Evolutionary conservation across 176 grass and related monocot genomes (phyloP).

Genomic region (Pontederia paniculata): DNA sequence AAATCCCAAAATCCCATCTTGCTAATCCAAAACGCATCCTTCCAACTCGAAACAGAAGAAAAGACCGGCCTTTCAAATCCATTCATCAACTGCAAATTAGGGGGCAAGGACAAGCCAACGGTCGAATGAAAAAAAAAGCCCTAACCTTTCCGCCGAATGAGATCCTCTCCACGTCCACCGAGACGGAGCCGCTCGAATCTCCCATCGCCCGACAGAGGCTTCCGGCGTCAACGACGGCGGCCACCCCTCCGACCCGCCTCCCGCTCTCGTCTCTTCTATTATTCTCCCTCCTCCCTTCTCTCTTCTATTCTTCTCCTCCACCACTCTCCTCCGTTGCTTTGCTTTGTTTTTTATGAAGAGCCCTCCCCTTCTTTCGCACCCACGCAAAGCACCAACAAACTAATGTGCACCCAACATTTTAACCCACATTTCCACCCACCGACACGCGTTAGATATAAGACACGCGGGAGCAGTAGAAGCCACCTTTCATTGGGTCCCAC

Average conservation of each 20-base stretch:
- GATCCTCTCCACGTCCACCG: constrained; percentile 13
- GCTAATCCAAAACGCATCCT: too few relatives aligned
- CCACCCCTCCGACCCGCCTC: neutral
- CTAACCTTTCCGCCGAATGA: neutral
- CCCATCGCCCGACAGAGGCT: neutral
- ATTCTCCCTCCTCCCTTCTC: neutral
- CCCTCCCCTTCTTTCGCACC: too few relatives aligned
- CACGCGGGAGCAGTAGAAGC: too few relatives aligned
- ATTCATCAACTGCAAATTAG: neutral
- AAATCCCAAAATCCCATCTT: too few relatives aligned
- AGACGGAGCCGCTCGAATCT: constrained; percentile 17
- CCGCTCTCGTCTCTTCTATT: neutral
- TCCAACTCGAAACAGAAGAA: neutral
- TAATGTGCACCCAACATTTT: too few relatives aligned
- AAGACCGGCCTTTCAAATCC: neutral
- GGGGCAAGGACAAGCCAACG: neutral
- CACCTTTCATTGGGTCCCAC: too few relatives aligned
- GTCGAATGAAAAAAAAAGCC: neutral
- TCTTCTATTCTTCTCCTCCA: neutral
- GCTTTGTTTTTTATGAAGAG: too few relatives aligned
- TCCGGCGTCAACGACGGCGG: neutral
- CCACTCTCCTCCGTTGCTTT: neutral
- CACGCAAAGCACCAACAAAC: too few relatives aligned
- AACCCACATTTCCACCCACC: too few relatives aligned
- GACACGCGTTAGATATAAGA: too few relatives aligned